Conservation (phyloP, 805 yeast species). For the Pichia scutulata region DNA sequence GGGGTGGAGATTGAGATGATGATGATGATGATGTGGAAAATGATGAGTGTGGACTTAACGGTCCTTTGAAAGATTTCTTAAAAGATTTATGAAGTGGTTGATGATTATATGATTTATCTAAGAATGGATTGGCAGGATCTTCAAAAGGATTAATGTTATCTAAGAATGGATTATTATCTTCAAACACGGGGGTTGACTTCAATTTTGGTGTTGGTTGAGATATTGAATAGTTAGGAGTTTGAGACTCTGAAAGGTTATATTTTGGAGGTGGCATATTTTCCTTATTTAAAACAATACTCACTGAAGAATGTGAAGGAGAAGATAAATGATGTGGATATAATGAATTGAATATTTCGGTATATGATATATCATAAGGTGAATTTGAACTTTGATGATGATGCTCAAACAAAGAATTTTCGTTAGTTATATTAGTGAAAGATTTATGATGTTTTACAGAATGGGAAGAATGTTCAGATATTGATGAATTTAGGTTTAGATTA, state of each 20-base stretch:
- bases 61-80: not conserved
- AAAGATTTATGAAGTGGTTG: not conserved
- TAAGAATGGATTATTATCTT: not conserved
- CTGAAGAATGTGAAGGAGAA: not conserved
- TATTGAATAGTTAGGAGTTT: conserved; percentile 3
- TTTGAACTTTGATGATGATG: too few species aligned
- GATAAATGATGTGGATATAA: not conserved
- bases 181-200: not conserved
- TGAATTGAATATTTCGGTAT: not conserved
- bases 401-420: not conserved
- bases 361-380: not conserved
- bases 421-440: not conserved
- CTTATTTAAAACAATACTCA: conserved; percentile 1
- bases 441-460: not conserved
- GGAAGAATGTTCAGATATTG: not conserved
- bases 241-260: not conserved
- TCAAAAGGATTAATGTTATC: not conserved
- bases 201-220: not conserved
- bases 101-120: not conserved
- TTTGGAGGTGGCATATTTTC: not conserved
- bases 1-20: too few species aligned
- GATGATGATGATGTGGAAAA: not conserved
- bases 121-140: not conserved
- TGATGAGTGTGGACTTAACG: not conserved
- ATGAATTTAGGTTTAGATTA: not conserved